Conservation (phyloP, 768 basidiomycete species). For the Kondoa subrosea region DNA sequence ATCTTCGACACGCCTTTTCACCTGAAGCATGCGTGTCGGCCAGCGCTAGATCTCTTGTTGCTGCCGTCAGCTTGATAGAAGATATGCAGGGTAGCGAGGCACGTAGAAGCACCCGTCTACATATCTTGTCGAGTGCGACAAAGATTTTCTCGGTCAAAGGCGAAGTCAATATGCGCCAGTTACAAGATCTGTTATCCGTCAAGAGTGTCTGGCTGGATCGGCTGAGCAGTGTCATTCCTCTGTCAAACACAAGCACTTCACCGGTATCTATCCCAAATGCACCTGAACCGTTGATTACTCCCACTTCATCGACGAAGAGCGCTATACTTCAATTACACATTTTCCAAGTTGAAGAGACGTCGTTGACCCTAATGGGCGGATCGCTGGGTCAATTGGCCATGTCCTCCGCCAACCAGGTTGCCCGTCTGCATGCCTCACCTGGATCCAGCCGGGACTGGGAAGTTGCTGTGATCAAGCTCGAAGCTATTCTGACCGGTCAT, state of each 20-base stretch:
- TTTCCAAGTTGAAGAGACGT: slow-evolving; percentile 4
- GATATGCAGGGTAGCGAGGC: slow-evolving; percentile 26
- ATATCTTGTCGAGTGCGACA: background rate
- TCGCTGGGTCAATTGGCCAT: slow-evolving; percentile 59
- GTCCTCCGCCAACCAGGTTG: slow-evolving; percentile 43
- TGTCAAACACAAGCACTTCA: no score
- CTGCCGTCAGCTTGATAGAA: slow-evolving; percentile 55
- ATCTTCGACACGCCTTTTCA: slow-evolving; percentile 44
- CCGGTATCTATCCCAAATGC: no score
- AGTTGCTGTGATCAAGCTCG: slow-evolving; percentile 44
- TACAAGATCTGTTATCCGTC: slow-evolving; percentile 85
- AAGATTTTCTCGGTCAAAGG: slow-evolving; percentile 39
- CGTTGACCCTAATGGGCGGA: slow-evolving; percentile 44
- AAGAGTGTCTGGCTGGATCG: slow-evolving; percentile 87
- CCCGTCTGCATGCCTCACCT: slow-evolving; percentile 53
- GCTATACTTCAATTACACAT: slow-evolving; percentile 1
- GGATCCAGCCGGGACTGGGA: slow-evolving; percentile 46
- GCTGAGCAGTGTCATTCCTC: slow-evolving; percentile 61
- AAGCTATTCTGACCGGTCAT: slow-evolving; percentile 41
- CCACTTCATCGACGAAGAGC: no score
- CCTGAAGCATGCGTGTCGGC: slow-evolving; percentile 44
- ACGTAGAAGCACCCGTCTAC: background rate
- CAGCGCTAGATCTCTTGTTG: slow-evolving; percentile 50
- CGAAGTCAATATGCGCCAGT: slow-evolving; percentile 59
- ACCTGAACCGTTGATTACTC: no score